Conservation (phyloP, 768 basidiomycete species). For the Brasilioporus rufonigricans region DNA sequence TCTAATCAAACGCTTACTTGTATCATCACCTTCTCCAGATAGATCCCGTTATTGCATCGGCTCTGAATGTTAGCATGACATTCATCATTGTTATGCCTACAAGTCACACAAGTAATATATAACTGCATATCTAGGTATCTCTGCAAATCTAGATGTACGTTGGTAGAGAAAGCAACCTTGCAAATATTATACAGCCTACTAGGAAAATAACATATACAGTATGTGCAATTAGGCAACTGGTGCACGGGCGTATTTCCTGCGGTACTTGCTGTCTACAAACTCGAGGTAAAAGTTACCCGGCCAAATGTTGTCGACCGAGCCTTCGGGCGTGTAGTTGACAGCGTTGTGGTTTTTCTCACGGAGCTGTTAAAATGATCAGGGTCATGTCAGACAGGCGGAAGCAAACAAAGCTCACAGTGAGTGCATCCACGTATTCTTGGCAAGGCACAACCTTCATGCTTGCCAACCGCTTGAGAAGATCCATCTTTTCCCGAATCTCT, state of each 20-base stretch:
- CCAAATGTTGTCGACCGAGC: conserved; percentile 91
- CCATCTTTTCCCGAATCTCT: conserved; percentile 77
- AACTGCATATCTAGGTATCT: conserved; percentile 8
- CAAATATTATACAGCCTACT: background rate
- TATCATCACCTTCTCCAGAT: too few species aligned
- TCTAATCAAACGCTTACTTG: too few species aligned
- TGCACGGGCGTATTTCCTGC: conserved; percentile 75
- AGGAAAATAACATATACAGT: background rate
- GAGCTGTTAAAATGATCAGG: conserved; percentile 49
- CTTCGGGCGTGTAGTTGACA: conserved; percentile 77
- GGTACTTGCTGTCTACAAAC: conserved; percentile 84
- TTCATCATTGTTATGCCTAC: background rate
- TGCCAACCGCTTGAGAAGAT: conserved; percentile 74
- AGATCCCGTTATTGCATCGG: background rate
- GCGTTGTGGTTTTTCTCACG: conserved; percentile 97
- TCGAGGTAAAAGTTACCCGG: conserved; percentile 92
- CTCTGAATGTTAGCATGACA: background rate
- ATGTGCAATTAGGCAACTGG: conserved; percentile 27
- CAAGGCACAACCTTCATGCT: conserved; percentile 90
- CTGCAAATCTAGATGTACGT: conserved; percentile 12
- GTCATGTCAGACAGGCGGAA: background rate
- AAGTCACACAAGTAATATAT: conserved; percentile 11
- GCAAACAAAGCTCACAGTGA: conserved; percentile 47
- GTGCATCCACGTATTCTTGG: conserved; percentile 87
- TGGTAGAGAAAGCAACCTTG: background rate